Base-by-base conservation (phyloP, 768 basidiomycete species). In the Hydnum rufescens region DNA sequence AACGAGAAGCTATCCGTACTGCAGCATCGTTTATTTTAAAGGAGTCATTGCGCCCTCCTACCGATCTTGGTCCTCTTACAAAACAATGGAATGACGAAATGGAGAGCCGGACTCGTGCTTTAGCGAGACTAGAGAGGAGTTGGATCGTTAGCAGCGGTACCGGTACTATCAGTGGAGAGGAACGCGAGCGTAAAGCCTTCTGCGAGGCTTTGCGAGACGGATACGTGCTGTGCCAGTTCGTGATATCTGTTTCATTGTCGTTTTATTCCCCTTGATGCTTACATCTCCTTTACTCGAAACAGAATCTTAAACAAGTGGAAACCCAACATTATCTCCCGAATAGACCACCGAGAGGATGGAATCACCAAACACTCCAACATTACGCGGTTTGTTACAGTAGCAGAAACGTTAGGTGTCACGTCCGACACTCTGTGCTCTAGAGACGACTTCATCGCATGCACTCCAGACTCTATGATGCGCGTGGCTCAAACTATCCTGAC, bases 221-320 rank as follows among this genome's bases (percentile, higher is more conserved):
- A 1, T 82, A 78, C 63, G 74, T 92, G 22, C 71, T 93, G 23
- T 90, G 89, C 77, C 80, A 85, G 89, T 92, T 61, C 68, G 88
- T 78, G 32, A 2, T 57, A 50, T 36, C 42, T 54, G 19, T 26
- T 53, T 5, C 5, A 44, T 50, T 36, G 53, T 51, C 43, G 29
- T 57, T 51, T 49, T 42, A 44, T 30, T 56, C 55, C 19, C 59
- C 61, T 19, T 22, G n/a, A n/a, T n/a, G n/a, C n/a, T n/a, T n/a
- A n/a, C n/a, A 56, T 8, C 59, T 59, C 4, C 51, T 26, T 28
- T 47, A 25, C 13, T 16, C 8, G 13, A 16, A 5, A 30, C 60
- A 89, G 87, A 57, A 71, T 88, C 55, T 71, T 86, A 70, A 86
- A 86, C 66, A 82, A 80, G 62, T 75, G 85, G 47, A 71, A 76